Conservation (phyloP, 2,329 filamentous ascomycete genomes). For the Nigrospora oryzae region DNA sequence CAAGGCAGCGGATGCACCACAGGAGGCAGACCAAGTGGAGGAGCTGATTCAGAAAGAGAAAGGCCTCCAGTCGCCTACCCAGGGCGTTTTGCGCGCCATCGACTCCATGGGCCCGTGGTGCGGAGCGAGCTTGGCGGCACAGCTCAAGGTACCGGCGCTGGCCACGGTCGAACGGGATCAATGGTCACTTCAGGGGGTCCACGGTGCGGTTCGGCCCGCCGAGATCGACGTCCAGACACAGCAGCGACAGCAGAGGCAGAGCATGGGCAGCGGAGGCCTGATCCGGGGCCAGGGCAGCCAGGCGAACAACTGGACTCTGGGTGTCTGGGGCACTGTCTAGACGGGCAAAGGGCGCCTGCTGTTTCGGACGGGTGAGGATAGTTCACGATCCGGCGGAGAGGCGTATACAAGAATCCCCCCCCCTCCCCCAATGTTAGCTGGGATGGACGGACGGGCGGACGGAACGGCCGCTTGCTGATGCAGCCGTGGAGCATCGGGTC, state of each 20-base stretch:
- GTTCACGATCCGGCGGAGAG: too few relatives aligned
- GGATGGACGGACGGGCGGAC: too few relatives aligned
- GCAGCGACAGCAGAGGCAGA: slow-evolving; percentile 44
- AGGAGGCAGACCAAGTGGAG: slow-evolving; percentile 50
- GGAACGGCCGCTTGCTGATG: too few relatives aligned
- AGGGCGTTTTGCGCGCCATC: slow-evolving; percentile 55
- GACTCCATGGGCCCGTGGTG: slow-evolving; percentile 67
- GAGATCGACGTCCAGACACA: slow-evolving; percentile 51
- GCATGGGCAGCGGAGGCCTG: slow-evolving; percentile 49
- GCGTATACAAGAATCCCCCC: too few relatives aligned
- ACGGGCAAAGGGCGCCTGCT: not conserved
- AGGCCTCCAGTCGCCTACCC: slow-evolving; percentile 30
- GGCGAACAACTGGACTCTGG: slow-evolving; percentile 49
- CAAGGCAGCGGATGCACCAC: slow-evolving; percentile 33
- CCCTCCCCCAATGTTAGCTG: too few relatives aligned
- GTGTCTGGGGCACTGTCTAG: slow-evolving; percentile 48
- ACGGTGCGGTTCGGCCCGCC: slow-evolving; percentile 49
- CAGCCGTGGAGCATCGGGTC: too few relatives aligned
- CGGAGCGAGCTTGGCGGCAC: slow-evolving; percentile 62
- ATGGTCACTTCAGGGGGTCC: slow-evolving; percentile 59
- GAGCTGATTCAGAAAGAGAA: slow-evolving; percentile 40
- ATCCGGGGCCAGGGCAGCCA: slow-evolving; percentile 30
- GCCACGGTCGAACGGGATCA: slow-evolving; percentile 64
- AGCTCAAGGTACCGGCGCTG: slow-evolving; percentile 60
- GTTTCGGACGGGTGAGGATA: too few relatives aligned